Percentiles rank a stretch among this genome's conserved stretches.
Conservation (phyloP, 2,329 filamentous ascomycete species). For the Hypoxylon sp. region DNA sequence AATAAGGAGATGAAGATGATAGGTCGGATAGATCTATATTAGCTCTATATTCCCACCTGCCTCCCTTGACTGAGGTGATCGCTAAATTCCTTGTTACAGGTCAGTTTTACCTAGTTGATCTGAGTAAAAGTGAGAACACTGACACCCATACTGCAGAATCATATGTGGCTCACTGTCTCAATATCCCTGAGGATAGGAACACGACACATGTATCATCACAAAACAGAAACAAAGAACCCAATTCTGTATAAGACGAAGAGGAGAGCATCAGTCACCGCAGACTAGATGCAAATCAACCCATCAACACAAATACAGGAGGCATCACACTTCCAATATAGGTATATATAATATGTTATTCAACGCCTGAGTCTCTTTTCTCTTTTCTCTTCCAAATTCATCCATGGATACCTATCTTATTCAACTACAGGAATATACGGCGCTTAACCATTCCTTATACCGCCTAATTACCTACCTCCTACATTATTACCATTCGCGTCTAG, state of each 20-base stretch:
- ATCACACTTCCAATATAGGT: neutral
- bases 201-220: neutral
- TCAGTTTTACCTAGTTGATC: neutral
- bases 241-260: neutral
- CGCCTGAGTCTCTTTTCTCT: neutral
- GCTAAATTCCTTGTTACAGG: neutral
- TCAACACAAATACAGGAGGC: neutral
- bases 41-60: slow-evolving; percentile 2
- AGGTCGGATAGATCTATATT: slow-evolving; percentile 2
- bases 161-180: neutral
- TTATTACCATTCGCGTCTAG: too few species aligned
- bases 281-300: neutral
- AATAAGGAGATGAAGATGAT: neutral
- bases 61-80: neutral
- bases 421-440: too few species aligned
- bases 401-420: neutral
- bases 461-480: too few species aligned
- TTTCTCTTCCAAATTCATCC: neutral
- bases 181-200: neutral
- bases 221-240: neutral
- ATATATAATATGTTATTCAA: neutral
- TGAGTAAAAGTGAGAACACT: neutral
- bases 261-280: neutral
- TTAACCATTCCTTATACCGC: too few species aligned
- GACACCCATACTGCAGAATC: neutral